Conservation (phyloP, 495 filamentous ascomycete species). For the Penicillium paradoxum region DNA sequence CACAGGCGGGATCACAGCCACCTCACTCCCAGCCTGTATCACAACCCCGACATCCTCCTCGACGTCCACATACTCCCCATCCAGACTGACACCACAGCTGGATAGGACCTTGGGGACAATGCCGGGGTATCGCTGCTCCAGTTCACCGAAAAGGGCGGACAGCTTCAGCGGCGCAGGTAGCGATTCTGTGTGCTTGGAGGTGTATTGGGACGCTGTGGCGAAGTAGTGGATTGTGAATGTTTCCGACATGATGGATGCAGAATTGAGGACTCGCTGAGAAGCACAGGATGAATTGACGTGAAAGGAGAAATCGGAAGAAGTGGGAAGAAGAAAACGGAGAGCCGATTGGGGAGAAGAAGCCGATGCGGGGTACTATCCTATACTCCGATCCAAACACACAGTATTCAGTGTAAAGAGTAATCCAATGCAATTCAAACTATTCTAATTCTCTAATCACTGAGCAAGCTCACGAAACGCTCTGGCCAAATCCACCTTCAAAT, state of each 20-base stretch:
- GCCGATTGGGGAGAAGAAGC: not conserved
- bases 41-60: slow-evolving; percentile 30
- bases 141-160: slow-evolving; percentile 55
- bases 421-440: not conserved
- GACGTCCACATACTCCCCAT: slow-evolving; percentile 83
- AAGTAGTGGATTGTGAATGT: slow-evolving; percentile 83
- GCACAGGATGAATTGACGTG: not conserved
- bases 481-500: slow-evolving; percentile 71
- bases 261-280: not conserved
- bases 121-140: slow-evolving; percentile 81
- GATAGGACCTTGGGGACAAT: slow-evolving; percentile 66
- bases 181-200: slow-evolving; percentile 62
- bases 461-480: slow-evolving; percentile 51
- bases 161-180: slow-evolving; percentile 70
- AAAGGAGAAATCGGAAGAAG: not conserved
- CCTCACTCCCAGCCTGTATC: slow-evolving; percentile 79
- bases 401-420: too few relatives aligned
- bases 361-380: slow-evolving; percentile 6
- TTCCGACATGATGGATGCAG: not conserved
- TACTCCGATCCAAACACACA: too few relatives aligned
- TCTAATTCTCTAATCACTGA: not conserved
- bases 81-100: slow-evolving; percentile 79
- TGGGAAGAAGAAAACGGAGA: not conserved
- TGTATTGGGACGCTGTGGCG: slow-evolving; percentile 70
- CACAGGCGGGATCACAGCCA: slow-evolving; percentile 95